Evolutionary conservation across 2,329 filamentous ascomycete species (phyloP).

Genomic region (Apiospora koreana): DNA sequence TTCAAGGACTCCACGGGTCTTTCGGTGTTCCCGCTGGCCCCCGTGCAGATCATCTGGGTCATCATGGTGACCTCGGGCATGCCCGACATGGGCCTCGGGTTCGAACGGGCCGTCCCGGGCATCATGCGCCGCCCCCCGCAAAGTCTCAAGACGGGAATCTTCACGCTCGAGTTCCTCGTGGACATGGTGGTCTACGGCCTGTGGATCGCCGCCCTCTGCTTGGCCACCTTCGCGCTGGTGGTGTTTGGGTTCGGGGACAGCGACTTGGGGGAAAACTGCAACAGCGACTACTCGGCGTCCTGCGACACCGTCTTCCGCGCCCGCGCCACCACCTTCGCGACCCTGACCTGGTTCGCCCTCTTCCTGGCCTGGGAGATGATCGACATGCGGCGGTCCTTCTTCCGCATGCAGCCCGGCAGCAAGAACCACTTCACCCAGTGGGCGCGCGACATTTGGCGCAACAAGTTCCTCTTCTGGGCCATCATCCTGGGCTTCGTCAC

Average conservation of each 20-base stretch:
- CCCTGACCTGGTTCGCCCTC: constrained; percentile 74
- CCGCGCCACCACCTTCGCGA: constrained; percentile 72
- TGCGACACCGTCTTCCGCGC: constrained; percentile 71
- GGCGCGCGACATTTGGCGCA: constrained; percentile 68
- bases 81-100: constrained; percentile 76
- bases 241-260: constrained; percentile 61
- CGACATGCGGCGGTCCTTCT: constrained; percentile 71
- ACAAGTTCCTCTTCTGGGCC: constrained; percentile 71
- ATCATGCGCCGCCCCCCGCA: constrained; percentile 71
- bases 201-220: constrained; percentile 67
- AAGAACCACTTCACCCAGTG: constrained; percentile 66
- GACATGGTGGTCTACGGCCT: constrained; percentile 70
- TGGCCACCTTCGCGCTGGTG: constrained; percentile 64
- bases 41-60: constrained; percentile 80
- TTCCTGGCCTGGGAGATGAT: constrained; percentile 81
- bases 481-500: constrained; percentile 51
- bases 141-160: constrained; percentile 60
- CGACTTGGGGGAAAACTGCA: constrained; percentile 61
- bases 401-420: constrained; percentile 68
- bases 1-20: constrained; percentile 67
- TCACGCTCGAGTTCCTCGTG: constrained; percentile 64
- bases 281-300: constrained; percentile 51
- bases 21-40: constrained; percentile 73
- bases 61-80: constrained; percentile 78
- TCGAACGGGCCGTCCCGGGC: constrained; percentile 69